Conservation (phyloP, 371 early-diverging fungal species). For the Choanephora cucurbitarum region DNA sequence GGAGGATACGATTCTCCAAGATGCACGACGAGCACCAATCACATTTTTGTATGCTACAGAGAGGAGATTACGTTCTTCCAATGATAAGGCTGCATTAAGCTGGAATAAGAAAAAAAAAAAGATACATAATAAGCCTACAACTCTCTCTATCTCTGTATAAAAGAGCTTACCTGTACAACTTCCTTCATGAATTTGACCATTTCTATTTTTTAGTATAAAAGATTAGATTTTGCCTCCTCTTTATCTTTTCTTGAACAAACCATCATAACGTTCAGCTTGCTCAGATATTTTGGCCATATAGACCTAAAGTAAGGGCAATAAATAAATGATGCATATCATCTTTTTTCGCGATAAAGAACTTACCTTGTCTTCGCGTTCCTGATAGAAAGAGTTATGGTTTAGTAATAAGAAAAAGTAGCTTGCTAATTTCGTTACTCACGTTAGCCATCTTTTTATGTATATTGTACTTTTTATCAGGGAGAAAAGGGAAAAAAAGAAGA, state of each 20-base stretch:
- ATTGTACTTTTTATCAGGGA: not conserved
- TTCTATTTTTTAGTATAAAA: conserved; percentile 60
- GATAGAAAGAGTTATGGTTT: not conserved
- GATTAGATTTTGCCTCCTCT: not conserved
- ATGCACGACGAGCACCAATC: conserved; percentile 98
- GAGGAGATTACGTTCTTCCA: conserved; percentile 98
- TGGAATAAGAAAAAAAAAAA: too few relatives aligned
- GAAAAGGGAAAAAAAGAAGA: conserved; percentile 4
- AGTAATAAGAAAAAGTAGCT: too few relatives aligned
- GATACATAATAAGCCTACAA: not conserved
- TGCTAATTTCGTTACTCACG: conserved; percentile 7
- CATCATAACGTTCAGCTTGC: conserved; percentile 98
- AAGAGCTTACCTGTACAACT: conserved; percentile 55
- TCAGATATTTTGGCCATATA: conserved; percentile 98
- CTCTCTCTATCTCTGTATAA: not conserved
- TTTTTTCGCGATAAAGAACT: not conserved
- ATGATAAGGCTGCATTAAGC: conserved; percentile 74
- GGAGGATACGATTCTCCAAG: conserved; percentile 98
- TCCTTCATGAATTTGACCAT: conserved; percentile 96
- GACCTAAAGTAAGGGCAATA: conserved; percentile 27
- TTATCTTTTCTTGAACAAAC: conserved; percentile 20
- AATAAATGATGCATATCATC: not conserved
- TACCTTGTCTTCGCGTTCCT: conserved; percentile 50
- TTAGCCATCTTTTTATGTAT: conserved; percentile 13
- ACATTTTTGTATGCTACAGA: conserved; percentile 99